Base-by-base conservation (phyloP, 768 basidiomycete genomes). In the Chiua virens region DNA sequence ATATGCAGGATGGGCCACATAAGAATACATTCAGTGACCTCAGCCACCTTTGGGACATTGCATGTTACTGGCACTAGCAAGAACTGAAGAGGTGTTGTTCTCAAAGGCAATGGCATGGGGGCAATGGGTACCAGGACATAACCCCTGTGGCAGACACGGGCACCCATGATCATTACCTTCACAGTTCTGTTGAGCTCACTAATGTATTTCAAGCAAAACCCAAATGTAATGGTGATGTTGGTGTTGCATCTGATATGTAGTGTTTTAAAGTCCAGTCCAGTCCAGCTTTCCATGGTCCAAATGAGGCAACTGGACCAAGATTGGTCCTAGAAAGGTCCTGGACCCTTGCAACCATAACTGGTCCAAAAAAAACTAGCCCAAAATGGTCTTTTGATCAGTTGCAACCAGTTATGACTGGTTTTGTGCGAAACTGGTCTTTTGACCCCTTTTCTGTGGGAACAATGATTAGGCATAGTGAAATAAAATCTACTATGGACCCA, bases 121-220 rank as follows among this genome's bases (percentile, higher is more conserved):
- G 20, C 22, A 11, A 35, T n/a, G 9, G 18, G 28, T 18, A 3
- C 23, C 3, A 18, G 22, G 36, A 41, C 17, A 25, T 49, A 20
- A 22, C 57, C 61, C 0, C 47, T 38, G 8, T 63, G 61, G 61
- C 50, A 48, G 18, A 49, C 47, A 7, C 36, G n/a, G 5, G 57
- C 66, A 0, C 42, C 58, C 0, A n/a, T 66, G 35, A 47, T 63
- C 42, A 40, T 68, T 32, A 64, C 51, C 3, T 68, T 68, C 45
- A 49, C 56, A 7, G 23, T 54, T 14, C 44, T 49, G 7, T 39
- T 61, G 0, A 15, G 27, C 32, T 23, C 35, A 0, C 28, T 66
- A 17, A 45, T 66, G 37, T 36, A 50, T 22, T 58, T 51, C 42
- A 45, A 18, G 8, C 37, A 5, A 40, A 50, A 54, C 30, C 45